Evolutionary conservation across 139 green algal genomes (phyloP).

Genomic region (Haematococcus lacustris): DNA sequence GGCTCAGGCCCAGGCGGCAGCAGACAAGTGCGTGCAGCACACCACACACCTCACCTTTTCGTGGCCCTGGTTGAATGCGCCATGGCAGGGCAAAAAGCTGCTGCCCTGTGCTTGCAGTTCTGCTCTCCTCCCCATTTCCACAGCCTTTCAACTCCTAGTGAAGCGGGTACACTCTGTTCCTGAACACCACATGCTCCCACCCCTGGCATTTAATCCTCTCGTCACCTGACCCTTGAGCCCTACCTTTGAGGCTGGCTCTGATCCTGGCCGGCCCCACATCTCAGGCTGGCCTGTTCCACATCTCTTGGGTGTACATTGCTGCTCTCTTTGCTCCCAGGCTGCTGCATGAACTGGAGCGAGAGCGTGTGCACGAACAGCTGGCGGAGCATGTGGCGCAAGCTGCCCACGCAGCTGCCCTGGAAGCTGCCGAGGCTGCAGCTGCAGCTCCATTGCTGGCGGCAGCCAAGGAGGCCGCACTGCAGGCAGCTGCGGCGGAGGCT

Average conservation of each 20-base stretch:
- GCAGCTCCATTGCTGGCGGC: not conserved
- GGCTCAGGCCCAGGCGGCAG: conserved; percentile 13
- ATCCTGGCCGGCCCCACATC: no score
- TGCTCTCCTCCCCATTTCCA: not conserved
- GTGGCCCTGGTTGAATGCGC: not conserved
- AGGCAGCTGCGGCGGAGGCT: no score
- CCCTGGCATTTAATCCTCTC: no score
- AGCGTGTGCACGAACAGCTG: no score
- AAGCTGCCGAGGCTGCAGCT: not conserved
- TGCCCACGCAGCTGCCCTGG: conserved; percentile 13
- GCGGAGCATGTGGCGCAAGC: not conserved
- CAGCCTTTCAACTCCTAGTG: not conserved
- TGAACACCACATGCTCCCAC: no score
- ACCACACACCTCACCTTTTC: not conserved
- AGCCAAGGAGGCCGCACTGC: no score
- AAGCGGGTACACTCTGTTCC: not conserved
- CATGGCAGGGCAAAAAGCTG: not conserved
- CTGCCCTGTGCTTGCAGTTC: not conserved
- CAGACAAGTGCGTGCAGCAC: conserved; percentile 6
- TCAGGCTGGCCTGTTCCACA: no score
- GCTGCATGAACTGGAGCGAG: not conserved
- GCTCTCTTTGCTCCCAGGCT: not conserved
- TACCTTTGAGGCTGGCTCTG: no score
- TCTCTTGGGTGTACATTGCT: not conserved
- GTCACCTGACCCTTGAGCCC: no score